Percentiles rank a stretch among this genome's conserved stretches.
phyloP scores from a whole-genome alignment of 306 rosid genomes.

The Sicyos edulis region DNA sequence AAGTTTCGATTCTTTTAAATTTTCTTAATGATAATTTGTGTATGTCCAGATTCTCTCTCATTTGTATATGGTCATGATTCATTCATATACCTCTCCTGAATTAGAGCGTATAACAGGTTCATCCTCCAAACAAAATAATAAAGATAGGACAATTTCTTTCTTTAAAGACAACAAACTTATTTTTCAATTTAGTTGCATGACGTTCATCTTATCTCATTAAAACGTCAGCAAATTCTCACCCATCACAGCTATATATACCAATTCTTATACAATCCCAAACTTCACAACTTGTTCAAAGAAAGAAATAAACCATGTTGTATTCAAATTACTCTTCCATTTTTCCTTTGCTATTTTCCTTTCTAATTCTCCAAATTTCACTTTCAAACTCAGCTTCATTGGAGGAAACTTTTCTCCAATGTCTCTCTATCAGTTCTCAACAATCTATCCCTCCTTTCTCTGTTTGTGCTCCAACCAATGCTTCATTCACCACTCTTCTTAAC shows the following conservation, averaged over 20 bases:
- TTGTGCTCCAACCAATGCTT: constrained; percentile 33
- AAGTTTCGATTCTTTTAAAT: too few species aligned
- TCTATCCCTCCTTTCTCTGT: constrained; percentile 38
- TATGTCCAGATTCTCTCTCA: too few species aligned
- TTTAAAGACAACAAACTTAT: neutral
- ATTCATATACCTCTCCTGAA: too few species aligned
- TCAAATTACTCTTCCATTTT: constrained; percentile 19
- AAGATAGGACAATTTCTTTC: neutral
- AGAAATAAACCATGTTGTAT: constrained; percentile 23
- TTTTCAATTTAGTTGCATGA: neutral
- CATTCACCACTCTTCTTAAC: constrained; percentile 44
- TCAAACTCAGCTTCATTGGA: constrained; percentile 35
- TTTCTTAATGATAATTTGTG: too few species aligned
- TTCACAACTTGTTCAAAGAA: neutral
- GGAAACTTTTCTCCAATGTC: constrained; percentile 39
- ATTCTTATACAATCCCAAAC: neutral
- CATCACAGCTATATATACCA: neutral
- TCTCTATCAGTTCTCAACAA: constrained; percentile 29
- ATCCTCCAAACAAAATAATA: neutral
- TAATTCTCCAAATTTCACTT: constrained; percentile 17
- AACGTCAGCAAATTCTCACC: neutral
- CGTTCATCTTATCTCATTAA: neutral
- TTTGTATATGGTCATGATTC: too few species aligned
- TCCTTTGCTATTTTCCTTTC: constrained; percentile 23
- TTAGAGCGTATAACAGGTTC: too few species aligned